Percentiles rank a stretch among this genome's conserved stretches.
phyloP scores from a whole-genome alignment of 176 grass and related monocot species.

The Sorghum bicolor region DNA sequence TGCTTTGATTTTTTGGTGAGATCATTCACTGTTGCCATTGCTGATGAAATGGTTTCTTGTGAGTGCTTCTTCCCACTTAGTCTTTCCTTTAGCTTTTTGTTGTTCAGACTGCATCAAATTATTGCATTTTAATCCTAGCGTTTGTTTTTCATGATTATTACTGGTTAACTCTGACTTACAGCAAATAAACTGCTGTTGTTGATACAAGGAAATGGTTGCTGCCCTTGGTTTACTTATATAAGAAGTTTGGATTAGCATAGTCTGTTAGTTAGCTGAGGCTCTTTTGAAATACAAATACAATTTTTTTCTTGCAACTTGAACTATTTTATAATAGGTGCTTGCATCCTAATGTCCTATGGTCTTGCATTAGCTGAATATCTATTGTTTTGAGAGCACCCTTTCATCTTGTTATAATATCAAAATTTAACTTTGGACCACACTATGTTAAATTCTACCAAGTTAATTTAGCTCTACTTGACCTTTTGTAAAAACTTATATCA shows the following conservation, averaged over 20 bases:
- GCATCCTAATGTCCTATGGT: background rate
- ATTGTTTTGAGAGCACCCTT: background rate
- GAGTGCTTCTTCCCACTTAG: background rate
- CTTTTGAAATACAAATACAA: background rate
- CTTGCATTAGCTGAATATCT: background rate
- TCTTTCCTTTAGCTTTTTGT: background rate
- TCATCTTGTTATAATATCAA: background rate
- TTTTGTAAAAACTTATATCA: background rate
- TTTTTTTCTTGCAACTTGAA: background rate
- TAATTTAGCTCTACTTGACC: slow-evolving; percentile 6
- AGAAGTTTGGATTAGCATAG: background rate
- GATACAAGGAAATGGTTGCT: background rate
- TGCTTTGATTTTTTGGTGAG: slow-evolving; percentile 9
- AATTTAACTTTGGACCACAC: background rate
- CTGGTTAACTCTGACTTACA: background rate
- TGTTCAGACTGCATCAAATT: background rate
- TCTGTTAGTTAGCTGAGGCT: background rate
- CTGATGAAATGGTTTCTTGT: slow-evolving; percentile 24
- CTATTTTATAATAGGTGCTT: background rate
- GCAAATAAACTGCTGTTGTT: background rate
- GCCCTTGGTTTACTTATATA: background rate
- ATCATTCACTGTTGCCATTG: background rate
- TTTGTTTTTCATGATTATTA: background rate
- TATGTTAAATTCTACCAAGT: slow-evolving; percentile 5
- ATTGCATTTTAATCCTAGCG: background rate